phyloP scores from a whole-genome alignment of 1,284 basidiomycete species.

The Leccinum subrobustum region DNA sequence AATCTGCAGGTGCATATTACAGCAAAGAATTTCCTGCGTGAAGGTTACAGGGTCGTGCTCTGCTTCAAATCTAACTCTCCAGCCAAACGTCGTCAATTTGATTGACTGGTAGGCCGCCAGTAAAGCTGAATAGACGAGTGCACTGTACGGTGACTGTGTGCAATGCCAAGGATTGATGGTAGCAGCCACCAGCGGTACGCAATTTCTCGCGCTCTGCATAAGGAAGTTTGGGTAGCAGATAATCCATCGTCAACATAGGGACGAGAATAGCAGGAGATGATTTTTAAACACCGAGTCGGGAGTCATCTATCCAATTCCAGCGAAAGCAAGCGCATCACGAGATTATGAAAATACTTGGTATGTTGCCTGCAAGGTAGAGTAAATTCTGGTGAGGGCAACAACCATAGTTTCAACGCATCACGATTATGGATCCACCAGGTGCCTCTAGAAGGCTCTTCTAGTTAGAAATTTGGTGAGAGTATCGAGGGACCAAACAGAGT shows the following conservation, averaged over 20 bases:
- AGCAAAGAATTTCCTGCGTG: neutral
- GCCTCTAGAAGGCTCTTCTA: neutral
- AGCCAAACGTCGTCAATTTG: neutral
- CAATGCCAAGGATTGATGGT: neutral
- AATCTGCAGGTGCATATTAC: too few relatives aligned
- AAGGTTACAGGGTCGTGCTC: neutral
- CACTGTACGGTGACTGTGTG: neutral
- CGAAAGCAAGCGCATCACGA: neutral
- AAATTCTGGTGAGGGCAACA: neutral
- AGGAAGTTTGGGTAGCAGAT: neutral
- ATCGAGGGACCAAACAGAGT: too few relatives aligned
- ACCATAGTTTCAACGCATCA: neutral
- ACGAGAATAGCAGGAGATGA: neutral
- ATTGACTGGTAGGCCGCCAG: neutral
- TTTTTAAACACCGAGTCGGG: neutral
- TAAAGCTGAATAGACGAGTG: neutral
- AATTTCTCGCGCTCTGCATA: neutral
- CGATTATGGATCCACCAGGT: neutral
- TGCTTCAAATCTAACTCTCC: neutral
- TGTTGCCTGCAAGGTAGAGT: neutral
- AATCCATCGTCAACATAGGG: neutral
- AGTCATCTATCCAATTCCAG: neutral
- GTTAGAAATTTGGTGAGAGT: too few relatives aligned
- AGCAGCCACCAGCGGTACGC: neutral
- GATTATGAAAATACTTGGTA: neutral